Percentiles rank a stretch among this genome's conserved stretches.
phyloP scores from a whole-genome alignment of 2,329 filamentous ascomycete genomes.

The Sporothrix brasiliensis region DNA sequence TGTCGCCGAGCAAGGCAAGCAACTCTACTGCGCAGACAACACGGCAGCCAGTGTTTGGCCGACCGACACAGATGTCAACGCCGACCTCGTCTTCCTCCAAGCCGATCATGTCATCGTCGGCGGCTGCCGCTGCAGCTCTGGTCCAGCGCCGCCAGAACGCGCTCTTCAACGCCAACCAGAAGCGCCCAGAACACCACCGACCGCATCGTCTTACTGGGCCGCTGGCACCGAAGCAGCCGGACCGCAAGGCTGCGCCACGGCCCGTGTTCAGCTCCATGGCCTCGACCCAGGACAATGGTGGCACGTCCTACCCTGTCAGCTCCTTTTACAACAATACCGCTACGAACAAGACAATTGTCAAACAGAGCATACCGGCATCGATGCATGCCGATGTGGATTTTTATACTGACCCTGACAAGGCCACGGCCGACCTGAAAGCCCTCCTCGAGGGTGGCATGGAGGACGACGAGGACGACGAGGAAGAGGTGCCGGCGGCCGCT shows the following conservation, averaged over 20 bases:
- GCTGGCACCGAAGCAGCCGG: constrained; percentile 50
- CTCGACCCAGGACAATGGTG: constrained; percentile 38
- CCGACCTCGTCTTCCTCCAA: constrained; percentile 37
- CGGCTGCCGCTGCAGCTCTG: constrained; percentile 44
- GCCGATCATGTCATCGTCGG: constrained; percentile 34
- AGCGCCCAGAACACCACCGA: constrained; percentile 61
- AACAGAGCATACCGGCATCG: constrained; percentile 9
- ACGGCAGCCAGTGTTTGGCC: constrained; percentile 41
- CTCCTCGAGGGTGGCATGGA: constrained; percentile 81
- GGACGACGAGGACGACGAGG: constrained; percentile 65
- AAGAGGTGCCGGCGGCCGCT: constrained; percentile 40
- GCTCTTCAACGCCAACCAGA: constrained; percentile 56
- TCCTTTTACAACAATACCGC: constrained; percentile 39
- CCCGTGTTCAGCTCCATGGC: constrained; percentile 54
- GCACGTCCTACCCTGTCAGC: constrained; percentile 34
- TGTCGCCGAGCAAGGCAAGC: constrained; percentile 21
- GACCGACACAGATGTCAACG: constrained; percentile 44
- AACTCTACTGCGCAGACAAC: constrained; percentile 32
- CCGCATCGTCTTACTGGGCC: constrained; percentile 54
- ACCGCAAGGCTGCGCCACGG: constrained; percentile 52
- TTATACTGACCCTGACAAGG: constrained; percentile 72
- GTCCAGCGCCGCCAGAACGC: constrained; percentile 57
- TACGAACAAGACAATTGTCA: constrained; percentile 12
- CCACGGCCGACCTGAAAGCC: constrained; percentile 76
- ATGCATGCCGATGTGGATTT: constrained; percentile 39